These are phyloP conservation scores for Diaporthe citriasiana DNA, from an alignment of 2,329 filamentous ascomycete species.

Conservation along the genomic window DNA sequence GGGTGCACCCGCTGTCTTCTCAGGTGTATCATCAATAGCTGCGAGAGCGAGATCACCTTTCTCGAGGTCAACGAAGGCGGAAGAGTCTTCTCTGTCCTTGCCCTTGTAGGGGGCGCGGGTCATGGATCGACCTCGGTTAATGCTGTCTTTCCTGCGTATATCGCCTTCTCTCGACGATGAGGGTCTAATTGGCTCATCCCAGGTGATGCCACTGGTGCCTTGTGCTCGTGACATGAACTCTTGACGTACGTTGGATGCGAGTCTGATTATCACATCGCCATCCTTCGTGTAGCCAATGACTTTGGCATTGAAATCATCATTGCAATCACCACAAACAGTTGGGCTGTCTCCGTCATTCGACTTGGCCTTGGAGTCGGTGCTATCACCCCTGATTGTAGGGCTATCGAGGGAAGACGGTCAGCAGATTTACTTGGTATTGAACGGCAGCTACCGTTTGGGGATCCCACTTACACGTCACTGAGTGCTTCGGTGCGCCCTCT, in stretches of 20 bases:
- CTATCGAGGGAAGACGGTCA: slow-evolving; percentile 12
- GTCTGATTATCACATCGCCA: slow-evolving; percentile 40
- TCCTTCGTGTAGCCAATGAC: slow-evolving; percentile 41
- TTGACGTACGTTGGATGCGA: slow-evolving; percentile 29
- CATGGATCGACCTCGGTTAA: slow-evolving; percentile 23
- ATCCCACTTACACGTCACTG: slow-evolving; percentile 39
- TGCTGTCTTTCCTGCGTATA: slow-evolving; percentile 31
- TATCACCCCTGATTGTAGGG: slow-evolving; percentile 35
- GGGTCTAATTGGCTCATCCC: slow-evolving; percentile 33
- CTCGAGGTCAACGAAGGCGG: not conserved
- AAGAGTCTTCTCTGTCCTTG: slow-evolving; percentile 44
- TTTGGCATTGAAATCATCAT: slow-evolving; percentile 41
- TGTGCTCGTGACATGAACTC: slow-evolving; percentile 19
- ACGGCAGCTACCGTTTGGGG: not conserved
- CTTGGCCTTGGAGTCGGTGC: slow-evolving; percentile 27
- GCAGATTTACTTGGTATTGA: not conserved
- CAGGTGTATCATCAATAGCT: not conserved
- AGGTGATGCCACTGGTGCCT: slow-evolving; percentile 34
- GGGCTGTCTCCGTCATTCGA: slow-evolving; percentile 29
- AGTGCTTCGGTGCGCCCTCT: slow-evolving; percentile 32
- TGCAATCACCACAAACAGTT: not conserved
- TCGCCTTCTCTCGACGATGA: slow-evolving; percentile 1
- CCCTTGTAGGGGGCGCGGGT: slow-evolving; percentile 37
- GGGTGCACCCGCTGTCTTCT: not conserved
- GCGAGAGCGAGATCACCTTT: not conserved